Conservation (phyloP, 164 flowering plant species). For the Litsea cubeba region DNA sequence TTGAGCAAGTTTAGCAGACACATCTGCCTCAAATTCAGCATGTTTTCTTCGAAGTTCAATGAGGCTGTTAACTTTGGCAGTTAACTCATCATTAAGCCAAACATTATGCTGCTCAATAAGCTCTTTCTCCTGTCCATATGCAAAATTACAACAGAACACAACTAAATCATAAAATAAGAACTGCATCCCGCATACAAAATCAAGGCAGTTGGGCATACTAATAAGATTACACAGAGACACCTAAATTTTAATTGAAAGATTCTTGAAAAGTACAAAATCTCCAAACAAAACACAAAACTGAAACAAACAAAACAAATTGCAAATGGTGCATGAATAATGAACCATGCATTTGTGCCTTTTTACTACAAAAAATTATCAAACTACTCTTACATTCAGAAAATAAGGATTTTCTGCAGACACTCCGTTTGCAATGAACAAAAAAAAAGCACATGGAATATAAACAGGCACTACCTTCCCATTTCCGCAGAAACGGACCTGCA, state of each 20-base stretch:
- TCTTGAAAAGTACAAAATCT: not conserved
- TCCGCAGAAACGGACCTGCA: no score
- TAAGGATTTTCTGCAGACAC: no score
- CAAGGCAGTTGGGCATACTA: not conserved
- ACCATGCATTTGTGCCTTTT: no score
- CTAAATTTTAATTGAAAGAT: no score
- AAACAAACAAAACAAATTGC: not conserved
- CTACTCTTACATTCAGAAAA: no score
- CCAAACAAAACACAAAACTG: not conserved
- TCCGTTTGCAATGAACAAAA: no score
- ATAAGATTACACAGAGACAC: no score
- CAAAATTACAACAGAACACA: slow-evolving; percentile 2
- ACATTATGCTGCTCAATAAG: slow-evolving; percentile 79
- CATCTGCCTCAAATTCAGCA: slow-evolving; percentile 68
- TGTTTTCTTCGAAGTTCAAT: slow-evolving; percentile 49
- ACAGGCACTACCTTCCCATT: no score
- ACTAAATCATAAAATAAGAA: not conserved
- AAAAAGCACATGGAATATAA: no score
- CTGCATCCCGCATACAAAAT: not conserved
- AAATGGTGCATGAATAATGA: no score
- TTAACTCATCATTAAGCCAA: slow-evolving; percentile 90
- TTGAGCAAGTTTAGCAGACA: slow-evolving; percentile 70
- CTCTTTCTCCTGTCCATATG: slow-evolving; percentile 72
- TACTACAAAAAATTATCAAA: no score
- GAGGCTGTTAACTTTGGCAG: slow-evolving; percentile 48